phyloP scores from a whole-genome alignment of 306 rosid genomes.

The Cicer arietinum region DNA sequence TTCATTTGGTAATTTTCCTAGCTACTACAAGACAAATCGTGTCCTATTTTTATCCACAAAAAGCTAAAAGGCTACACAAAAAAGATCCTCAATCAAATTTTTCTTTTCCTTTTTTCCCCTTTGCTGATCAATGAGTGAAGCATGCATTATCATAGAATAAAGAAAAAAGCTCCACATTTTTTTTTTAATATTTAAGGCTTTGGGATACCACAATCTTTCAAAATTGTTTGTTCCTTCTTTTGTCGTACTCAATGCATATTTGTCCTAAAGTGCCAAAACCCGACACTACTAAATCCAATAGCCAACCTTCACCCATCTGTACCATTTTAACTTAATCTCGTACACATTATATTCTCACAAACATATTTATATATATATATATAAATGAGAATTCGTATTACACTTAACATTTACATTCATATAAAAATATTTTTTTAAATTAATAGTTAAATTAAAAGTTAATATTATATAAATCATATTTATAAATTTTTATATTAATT shows the following conservation, averaged over 20 bases:
- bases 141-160: conserved; percentile 43
- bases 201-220: conserved; percentile 48
- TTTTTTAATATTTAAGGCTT: conserved; percentile 31
- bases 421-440: too few species aligned
- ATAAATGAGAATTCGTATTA: too few species aligned
- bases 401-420: too few species aligned
- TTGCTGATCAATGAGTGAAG: conserved; percentile 38
- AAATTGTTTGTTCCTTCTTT: conserved; percentile 54
- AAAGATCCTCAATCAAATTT: conserved; percentile 38
- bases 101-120: conserved; percentile 30
- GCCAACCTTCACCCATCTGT: conserved; percentile 63
- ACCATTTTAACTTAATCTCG: conserved; percentile 46
- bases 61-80: conserved; percentile 43
- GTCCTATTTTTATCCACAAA: conserved; percentile 44
- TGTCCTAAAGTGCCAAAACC: conserved; percentile 45
- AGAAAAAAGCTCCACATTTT: conserved; percentile 2
- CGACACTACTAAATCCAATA: conserved; percentile 61
- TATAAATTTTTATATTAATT: too few species aligned
- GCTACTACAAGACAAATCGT: conserved; percentile 52
- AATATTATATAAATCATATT: too few species aligned
- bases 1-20: conserved; percentile 2
- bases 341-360: background rate
- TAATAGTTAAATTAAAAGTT: too few species aligned
- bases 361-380: background rate
- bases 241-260: conserved; percentile 52